phyloP scores from a whole-genome alignment of 106 monocot species.

The Posidonia australis region DNA sequence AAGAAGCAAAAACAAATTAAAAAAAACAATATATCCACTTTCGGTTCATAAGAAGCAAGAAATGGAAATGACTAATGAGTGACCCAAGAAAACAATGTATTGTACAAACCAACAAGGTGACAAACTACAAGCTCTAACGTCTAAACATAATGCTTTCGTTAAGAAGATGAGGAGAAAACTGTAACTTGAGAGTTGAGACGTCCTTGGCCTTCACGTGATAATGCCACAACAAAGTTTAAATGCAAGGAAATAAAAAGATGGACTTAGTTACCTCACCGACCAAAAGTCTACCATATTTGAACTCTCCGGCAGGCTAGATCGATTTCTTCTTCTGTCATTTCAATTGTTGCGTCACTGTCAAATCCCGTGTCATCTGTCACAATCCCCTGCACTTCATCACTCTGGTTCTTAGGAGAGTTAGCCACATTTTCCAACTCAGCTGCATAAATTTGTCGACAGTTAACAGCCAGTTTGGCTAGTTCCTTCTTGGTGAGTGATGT shows the following conservation, averaged over 20 bases:
- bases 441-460: conserved; percentile 53
- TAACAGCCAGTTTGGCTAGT: conserved; percentile 32
- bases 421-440: conserved; percentile 22
- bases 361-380: conserved; percentile 24
- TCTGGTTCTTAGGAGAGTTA: conserved; percentile 10
- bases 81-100: too few relatives aligned
- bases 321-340: conserved; percentile 98
- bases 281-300: background rate
- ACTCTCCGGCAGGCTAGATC: conserved; percentile 43
- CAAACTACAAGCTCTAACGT: too few relatives aligned
- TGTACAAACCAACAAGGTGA: too few relatives aligned
- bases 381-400: background rate
- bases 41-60: too few relatives aligned
- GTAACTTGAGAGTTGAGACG: too few relatives aligned
- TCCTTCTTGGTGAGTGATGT: conserved; percentile 37
- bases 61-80: too few relatives aligned
- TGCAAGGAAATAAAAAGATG: background rate
- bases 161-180: too few relatives aligned
- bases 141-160: too few relatives aligned
- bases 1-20: too few relatives aligned
- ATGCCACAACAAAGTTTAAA: background rate
- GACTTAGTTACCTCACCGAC: background rate
- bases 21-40: too few relatives aligned
- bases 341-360: conserved; percentile 85
- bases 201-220: too few relatives aligned